These are phyloP conservation scores for Bocquillonia castaneifolia DNA, from an alignment of 441 rosid genomes.

Conservation along the genomic window DNA sequence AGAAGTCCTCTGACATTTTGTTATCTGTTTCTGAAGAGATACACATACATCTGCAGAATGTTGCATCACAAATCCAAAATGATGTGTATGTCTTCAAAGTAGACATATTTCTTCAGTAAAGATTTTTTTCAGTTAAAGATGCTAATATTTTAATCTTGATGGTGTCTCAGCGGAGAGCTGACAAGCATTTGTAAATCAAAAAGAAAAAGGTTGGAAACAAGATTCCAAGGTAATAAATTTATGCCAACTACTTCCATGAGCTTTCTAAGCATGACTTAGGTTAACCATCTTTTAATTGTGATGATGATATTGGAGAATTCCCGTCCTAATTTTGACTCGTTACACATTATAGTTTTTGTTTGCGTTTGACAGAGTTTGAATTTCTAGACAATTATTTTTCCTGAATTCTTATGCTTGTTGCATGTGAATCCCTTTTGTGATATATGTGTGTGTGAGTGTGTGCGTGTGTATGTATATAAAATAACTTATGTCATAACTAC, in stretches of 20 bases:
- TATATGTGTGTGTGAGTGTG: neutral
- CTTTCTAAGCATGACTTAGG: conserved; percentile 2
- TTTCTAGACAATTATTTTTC: neutral
- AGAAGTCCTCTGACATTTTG: conserved; percentile 71
- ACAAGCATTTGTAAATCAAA: conserved; percentile 53
- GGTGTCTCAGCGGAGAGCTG: conserved; percentile 54
- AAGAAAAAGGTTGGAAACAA: conserved; percentile 67
- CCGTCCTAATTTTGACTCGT: too few relatives aligned
- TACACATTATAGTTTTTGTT: too few relatives aligned
- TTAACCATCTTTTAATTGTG: neutral
- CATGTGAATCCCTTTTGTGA: neutral
- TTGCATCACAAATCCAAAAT: conserved; percentile 59
- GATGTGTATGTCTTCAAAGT: conserved; percentile 55
- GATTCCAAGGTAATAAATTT: conserved; percentile 58
- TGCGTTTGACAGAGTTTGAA: neutral
- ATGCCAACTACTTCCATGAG: conserved; percentile 4
- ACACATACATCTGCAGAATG: conserved; percentile 48
- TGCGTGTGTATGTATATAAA: neutral
- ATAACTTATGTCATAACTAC: neutral
- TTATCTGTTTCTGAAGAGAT: conserved; percentile 65
- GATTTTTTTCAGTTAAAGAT: neutral
- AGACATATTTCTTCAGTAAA: conserved; percentile 21
- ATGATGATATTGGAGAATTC: neutral
- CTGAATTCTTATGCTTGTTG: neutral
- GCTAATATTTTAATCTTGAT: conserved; percentile 20